Percentiles rank a stretch among this genome's conserved stretches.
phyloP scores from a whole-genome alignment of 2,329 filamentous ascomycete species.

The Neonectria magnoliae region DNA sequence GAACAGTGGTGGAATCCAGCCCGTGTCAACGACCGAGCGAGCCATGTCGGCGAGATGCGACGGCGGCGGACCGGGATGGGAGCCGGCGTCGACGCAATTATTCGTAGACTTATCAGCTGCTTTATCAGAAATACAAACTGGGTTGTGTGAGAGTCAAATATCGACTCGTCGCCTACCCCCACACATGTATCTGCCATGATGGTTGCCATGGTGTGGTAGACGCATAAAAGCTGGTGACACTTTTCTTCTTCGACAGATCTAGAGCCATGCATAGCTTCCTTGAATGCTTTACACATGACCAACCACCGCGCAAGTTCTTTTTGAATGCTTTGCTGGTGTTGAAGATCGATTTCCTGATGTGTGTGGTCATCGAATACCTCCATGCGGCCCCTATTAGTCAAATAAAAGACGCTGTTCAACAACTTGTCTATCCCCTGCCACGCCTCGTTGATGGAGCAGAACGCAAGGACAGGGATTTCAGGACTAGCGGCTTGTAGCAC shows the following conservation, averaged over 20 bases:
- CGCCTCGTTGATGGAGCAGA: slow-evolving; percentile 30
- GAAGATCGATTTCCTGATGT: neutral
- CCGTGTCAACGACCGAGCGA: slow-evolving; percentile 52
- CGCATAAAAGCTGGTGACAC: slow-evolving; percentile 43
- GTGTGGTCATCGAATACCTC: neutral
- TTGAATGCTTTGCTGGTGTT: slow-evolving; percentile 27
- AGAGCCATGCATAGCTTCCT: slow-evolving; percentile 15
- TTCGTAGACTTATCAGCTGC: slow-evolving; percentile 31
- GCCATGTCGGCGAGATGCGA: slow-evolving; percentile 41
- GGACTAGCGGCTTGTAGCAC: slow-evolving; percentile 10
- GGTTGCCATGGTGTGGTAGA: slow-evolving; percentile 54
- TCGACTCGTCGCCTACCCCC: slow-evolving; percentile 43
- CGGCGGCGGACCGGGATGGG: slow-evolving; percentile 17
- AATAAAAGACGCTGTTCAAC: slow-evolving; percentile 37
- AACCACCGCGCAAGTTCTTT: slow-evolving; percentile 35
- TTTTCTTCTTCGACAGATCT: slow-evolving; percentile 36
- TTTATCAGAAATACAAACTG: slow-evolving; percentile 48
- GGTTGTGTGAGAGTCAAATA: slow-evolving; percentile 49
- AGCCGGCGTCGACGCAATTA: slow-evolving; percentile 5
- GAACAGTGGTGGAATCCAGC: slow-evolving; percentile 57
- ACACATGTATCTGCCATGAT: slow-evolving; percentile 55
- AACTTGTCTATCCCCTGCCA: slow-evolving; percentile 31
- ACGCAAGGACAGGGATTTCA: slow-evolving; percentile 3
- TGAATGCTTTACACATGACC: slow-evolving; percentile 39
- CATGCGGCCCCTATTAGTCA: slow-evolving; percentile 29